Conservation (phyloP, 331 rosid species). For the Cydonia oblonga region DNA sequence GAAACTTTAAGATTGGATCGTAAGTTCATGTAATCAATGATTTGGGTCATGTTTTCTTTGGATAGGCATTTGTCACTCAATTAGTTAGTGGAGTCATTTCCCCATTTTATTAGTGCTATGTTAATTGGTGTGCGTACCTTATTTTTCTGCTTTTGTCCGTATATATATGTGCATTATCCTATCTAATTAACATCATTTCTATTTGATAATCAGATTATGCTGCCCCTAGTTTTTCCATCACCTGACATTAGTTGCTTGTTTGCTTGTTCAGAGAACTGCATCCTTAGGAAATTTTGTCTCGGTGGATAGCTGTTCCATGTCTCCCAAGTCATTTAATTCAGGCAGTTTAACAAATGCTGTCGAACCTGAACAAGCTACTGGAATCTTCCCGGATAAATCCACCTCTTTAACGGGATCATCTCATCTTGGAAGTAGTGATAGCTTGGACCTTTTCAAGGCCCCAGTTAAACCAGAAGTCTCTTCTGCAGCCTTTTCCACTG, state of each 20-base stretch:
- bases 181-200: background rate
- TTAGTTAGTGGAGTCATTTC: background rate
- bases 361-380: constrained; percentile 41
- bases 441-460: constrained; percentile 30
- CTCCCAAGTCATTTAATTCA: constrained; percentile 41
- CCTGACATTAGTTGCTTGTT: constrained; percentile 7
- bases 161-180: background rate
- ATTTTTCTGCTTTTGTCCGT: background rate
- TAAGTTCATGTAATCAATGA: background rate
- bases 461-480: constrained; percentile 16
- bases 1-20: background rate
- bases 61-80: background rate
- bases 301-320: constrained; percentile 30
- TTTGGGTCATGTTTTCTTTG: background rate
- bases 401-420: constrained; percentile 20
- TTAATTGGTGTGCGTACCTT: background rate
- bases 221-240: constrained; percentile 4
- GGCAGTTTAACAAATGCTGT: constrained; percentile 41
- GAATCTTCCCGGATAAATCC: constrained; percentile 24
- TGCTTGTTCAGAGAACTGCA: constrained; percentile 37
- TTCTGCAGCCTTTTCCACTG: constrained; percentile 32
- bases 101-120: background rate
- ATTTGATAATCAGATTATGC: background rate
- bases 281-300: constrained; percentile 48
- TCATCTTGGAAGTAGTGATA: constrained; percentile 28